phyloP scores from a whole-genome alignment of 129 eudicot genomes.

The Saposhnikovia divaricata region DNA sequence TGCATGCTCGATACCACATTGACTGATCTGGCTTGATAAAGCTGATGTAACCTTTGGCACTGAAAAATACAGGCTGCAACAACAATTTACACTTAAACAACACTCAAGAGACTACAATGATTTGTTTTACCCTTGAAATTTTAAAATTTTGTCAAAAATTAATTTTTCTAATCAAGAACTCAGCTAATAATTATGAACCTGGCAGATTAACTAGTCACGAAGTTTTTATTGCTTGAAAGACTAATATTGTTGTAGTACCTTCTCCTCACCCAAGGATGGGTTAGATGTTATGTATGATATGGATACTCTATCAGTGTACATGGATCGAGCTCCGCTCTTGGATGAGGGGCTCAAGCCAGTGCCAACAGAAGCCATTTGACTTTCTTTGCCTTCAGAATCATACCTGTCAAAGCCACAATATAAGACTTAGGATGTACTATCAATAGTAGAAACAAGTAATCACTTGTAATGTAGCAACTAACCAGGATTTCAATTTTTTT shows the following conservation, averaged over 20 bases:
- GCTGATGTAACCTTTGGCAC: conserved; percentile 56
- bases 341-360: conserved; percentile 47
- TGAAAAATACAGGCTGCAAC: conserved; percentile 68
- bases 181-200: background rate
- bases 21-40: conserved; percentile 69
- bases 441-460: background rate
- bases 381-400: conserved; percentile 76
- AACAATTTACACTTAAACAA: background rate
- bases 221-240: background rate
- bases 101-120: background rate
- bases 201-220: background rate
- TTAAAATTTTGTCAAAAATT: background rate
- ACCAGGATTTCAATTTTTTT: conserved; percentile 72
- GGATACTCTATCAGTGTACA: conserved; percentile 72
- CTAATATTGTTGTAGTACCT: conserved; percentile 29
- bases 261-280: conserved; percentile 75
- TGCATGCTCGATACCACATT: conserved; percentile 92
- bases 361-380: conserved; percentile 70
- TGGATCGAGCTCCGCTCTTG: conserved; percentile 47
- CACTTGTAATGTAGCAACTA: conserved; percentile 5
- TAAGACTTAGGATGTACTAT: background rate
- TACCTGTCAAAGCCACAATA: conserved; percentile 26
- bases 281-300: conserved; percentile 56
- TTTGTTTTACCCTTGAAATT: background rate
- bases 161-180: background rate